Evolutionary conservation across 768 basidiomycete genomes (phyloP).

Genomic region (Suillus lakei): DNA sequence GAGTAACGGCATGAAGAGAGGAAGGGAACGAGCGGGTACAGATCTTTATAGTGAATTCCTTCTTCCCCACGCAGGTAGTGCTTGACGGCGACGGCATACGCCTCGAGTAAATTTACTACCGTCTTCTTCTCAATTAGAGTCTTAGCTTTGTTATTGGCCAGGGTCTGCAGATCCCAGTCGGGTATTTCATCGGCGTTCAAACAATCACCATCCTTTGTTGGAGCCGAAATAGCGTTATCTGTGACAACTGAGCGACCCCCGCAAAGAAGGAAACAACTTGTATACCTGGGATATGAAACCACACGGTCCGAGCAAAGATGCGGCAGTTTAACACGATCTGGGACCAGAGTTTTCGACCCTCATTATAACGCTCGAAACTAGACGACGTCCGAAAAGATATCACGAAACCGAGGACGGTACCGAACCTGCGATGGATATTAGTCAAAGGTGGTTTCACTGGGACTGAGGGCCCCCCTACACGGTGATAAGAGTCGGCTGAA

Average conservation of each 20-base stretch:
- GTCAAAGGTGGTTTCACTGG: slow-evolving; percentile 21
- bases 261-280: slow-evolving; percentile 13
- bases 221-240: slow-evolving; percentile 20
- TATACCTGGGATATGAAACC: slow-evolving; percentile 70
- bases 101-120: slow-evolving; percentile 68
- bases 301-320: slow-evolving; percentile 62
- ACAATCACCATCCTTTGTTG: slow-evolving; percentile 12
- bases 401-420: slow-evolving; percentile 77
- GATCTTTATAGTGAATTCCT: slow-evolving; percentile 43
- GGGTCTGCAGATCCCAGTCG: slow-evolving; percentile 19
- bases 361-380: slow-evolving; percentile 76
- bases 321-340: slow-evolving; percentile 59
- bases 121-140: slow-evolving; percentile 70
- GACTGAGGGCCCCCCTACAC: slow-evolving; percentile 51
- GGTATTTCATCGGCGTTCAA: slow-evolving; percentile 6
- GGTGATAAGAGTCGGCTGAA: slow-evolving; percentile 62
- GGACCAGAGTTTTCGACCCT: slow-evolving; percentile 70
- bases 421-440: slow-evolving; percentile 39
- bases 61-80: slow-evolving; percentile 69
- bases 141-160: slow-evolving; percentile 52
- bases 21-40: slow-evolving; percentile 73
- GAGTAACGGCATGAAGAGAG: slow-evolving; percentile 61
- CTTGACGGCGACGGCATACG: slow-evolving; percentile 66
- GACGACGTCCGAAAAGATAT: slow-evolving; percentile 74
- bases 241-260: slow-evolving; percentile 15